Evolutionary conservation across 495 filamentous ascomycete genomes (phyloP).

Genomic region (Tuber melanosporum): DNA sequence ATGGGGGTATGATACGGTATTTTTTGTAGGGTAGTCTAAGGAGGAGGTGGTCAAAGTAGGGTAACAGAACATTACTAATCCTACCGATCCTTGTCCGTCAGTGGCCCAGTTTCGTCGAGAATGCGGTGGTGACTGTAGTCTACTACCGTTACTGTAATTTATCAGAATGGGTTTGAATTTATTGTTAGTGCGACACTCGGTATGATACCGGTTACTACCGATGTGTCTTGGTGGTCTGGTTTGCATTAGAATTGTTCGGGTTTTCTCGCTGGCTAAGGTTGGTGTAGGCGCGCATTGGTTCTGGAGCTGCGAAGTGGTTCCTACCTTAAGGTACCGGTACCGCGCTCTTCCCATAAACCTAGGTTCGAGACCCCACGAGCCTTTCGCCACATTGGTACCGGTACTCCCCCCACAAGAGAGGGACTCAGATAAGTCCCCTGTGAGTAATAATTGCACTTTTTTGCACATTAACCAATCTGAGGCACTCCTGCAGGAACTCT

Average conservation of each 20-base stretch:
- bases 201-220: too few species aligned
- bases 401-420: background rate
- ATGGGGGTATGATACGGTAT: too few species aligned
- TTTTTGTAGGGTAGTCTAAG: too few species aligned
- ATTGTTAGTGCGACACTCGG: background rate
- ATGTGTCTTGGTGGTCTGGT: background rate
- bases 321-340: background rate
- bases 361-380: background rate
- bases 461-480: background rate
- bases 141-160: too few species aligned
- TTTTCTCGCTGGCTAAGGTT: background rate
- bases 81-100: too few species aligned
- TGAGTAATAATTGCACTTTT: background rate
- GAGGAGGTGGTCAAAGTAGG: too few species aligned
- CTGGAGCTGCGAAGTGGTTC: background rate
- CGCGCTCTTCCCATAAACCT: background rate
- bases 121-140: too few species aligned
- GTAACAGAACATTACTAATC: too few species aligned
- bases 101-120: too few species aligned
- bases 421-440: background rate
- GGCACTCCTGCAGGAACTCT: background rate
- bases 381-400: too few species aligned
- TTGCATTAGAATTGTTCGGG: background rate
- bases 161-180: background rate
- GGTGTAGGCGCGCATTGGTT: background rate